phyloP scores from a whole-genome alignment of 208 protist genomes.

The Entamoeba histolytica region DNA sequence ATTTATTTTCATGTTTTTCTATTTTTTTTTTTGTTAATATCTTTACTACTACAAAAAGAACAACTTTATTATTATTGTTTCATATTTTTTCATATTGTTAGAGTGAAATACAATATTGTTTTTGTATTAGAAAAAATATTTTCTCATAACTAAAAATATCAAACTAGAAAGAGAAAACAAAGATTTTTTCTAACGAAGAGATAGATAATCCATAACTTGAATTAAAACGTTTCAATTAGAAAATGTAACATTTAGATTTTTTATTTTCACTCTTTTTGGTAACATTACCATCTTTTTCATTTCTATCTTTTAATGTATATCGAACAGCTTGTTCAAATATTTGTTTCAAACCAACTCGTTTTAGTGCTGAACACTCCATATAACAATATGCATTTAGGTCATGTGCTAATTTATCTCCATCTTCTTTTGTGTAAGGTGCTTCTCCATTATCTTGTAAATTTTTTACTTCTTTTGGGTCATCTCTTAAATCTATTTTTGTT shows the following conservation, averaged over 20 bases:
- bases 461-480: neutral
- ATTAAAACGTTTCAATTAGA: neutral
- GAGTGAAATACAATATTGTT: no score
- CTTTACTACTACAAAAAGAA: no score
- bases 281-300: neutral
- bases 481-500: slow-evolving; percentile 39
- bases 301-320: slow-evolving; percentile 15
- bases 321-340: slow-evolving; percentile 54
- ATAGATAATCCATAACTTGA: no score
- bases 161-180: no score
- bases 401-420: slow-evolving; percentile 31
- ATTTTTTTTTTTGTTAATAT: no score
- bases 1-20: no score
- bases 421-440: neutral
- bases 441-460: neutral
- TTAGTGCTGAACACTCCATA: slow-evolving; percentile 62
- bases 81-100: no score
- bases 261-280: neutral
- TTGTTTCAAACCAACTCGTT: slow-evolving; percentile 48
- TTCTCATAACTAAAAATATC: no score
- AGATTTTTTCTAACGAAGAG: no score
- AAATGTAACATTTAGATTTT: neutral
- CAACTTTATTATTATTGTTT: no score
- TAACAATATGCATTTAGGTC: slow-evolving; percentile 52
- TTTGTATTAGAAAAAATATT: no score